Conservation (phyloP, 495 filamentous ascomycete genomes). For the Aspergillus campestris region DNA sequence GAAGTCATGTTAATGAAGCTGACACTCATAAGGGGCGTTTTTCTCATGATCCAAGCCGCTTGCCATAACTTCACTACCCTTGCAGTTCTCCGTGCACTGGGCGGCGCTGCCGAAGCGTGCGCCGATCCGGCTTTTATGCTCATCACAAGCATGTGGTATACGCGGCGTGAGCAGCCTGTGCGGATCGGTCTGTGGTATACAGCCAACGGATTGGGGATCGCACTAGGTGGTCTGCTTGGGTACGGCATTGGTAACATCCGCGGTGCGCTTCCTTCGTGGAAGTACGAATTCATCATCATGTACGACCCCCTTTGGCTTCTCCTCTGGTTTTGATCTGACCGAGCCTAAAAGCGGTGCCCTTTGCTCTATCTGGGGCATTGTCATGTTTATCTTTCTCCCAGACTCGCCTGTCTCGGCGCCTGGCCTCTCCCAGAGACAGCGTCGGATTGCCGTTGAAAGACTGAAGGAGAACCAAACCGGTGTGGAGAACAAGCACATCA, state of each 20-base stretch:
- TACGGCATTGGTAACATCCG: slow-evolving; percentile 51
- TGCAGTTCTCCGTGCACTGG: slow-evolving; percentile 40
- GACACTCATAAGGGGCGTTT: slow-evolving; percentile 34
- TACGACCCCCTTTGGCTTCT: slow-evolving; percentile 1
- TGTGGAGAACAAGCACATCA: slow-evolving; percentile 56
- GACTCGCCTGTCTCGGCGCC: slow-evolving; percentile 55
- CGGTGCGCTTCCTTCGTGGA: slow-evolving; percentile 46
- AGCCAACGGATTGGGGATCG: slow-evolving; percentile 50
- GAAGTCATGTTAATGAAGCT: background rate
- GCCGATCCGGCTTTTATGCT: slow-evolving; percentile 31
- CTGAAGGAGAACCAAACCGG: slow-evolving; percentile 55
- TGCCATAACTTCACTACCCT: slow-evolving; percentile 46
- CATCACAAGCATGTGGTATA: slow-evolving; percentile 43
- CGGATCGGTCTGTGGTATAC: slow-evolving; percentile 55
- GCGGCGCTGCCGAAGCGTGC: slow-evolving; percentile 50
- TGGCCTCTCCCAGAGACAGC: slow-evolving; percentile 48
- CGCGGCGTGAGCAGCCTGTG: slow-evolving; percentile 48
- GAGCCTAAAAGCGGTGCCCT: slow-evolving; percentile 34
- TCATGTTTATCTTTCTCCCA: slow-evolving; percentile 52
- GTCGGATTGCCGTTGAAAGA: slow-evolving; percentile 49
- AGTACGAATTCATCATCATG: slow-evolving; percentile 48
- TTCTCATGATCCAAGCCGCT: slow-evolving; percentile 48
- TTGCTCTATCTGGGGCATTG: slow-evolving; percentile 47
- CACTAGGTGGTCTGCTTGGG: slow-evolving; percentile 48
- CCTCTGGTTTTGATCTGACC: slow-evolving; percentile 11